These are phyloP conservation scores for Rhizopogon salebrosus DNA, from an alignment of 768 basidiomycete species.

Conservation along the genomic window DNA sequence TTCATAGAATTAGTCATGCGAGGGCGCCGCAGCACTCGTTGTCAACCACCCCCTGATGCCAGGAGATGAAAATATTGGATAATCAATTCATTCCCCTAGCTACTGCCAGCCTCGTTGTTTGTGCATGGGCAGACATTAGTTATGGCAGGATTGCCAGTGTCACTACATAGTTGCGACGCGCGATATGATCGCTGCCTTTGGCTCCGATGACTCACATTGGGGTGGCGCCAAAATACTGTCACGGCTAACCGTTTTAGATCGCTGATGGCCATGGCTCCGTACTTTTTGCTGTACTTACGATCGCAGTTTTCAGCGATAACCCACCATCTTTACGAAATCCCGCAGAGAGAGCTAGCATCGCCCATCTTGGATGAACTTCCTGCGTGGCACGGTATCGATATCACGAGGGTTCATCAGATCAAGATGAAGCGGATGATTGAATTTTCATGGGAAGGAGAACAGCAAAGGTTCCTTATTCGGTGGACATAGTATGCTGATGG, in stretches of 20 bases:
- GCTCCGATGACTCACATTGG: no score
- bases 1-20: background rate
- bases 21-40: background rate
- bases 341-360: conserved; percentile 4
- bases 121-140: conserved; percentile 16
- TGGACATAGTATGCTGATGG: conserved; percentile 8
- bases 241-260: conserved; percentile 8
- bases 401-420: conserved; percentile 10
- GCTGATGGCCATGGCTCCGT: conserved; percentile 13
- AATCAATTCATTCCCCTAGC: background rate
- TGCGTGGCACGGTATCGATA: background rate
- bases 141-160: conserved; percentile 15
- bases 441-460: conserved; percentile 12
- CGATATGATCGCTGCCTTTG: background rate
- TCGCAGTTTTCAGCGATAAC: conserved; percentile 5
- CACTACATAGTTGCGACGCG: conserved; percentile 2
- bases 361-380: conserved; percentile 3
- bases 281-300: conserved; percentile 13
- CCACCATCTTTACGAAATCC: conserved; percentile 18
- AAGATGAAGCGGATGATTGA: conserved; percentile 2
- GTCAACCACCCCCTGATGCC: background rate
- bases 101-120: conserved; percentile 10
- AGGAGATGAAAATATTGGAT: background rate
- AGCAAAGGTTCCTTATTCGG: conserved; percentile 11
- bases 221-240: no score